phyloP scores from a whole-genome alignment of 2,329 filamentous ascomycete genomes.

The Nigrospora oryzae region DNA sequence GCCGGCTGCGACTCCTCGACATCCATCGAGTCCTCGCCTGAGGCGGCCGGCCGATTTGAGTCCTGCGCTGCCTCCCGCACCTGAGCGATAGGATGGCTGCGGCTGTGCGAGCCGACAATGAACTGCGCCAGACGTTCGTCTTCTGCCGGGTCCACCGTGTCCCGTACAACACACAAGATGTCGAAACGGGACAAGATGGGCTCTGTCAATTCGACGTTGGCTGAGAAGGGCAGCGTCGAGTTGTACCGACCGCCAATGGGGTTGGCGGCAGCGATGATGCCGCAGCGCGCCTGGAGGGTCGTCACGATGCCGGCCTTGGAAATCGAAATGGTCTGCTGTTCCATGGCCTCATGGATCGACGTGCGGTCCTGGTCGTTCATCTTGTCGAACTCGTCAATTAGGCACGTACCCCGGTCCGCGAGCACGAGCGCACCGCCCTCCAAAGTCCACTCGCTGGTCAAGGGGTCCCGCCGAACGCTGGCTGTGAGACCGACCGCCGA shows the following conservation, averaged over 20 bases:
- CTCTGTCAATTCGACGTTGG: slow-evolving; percentile 95
- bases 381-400: slow-evolving; percentile 99
- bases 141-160: slow-evolving; percentile 85
- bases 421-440: slow-evolving; percentile 94
- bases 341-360: slow-evolving; percentile 99
- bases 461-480: slow-evolving; percentile 86
- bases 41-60: background rate
- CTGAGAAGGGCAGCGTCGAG: slow-evolving; percentile 86
- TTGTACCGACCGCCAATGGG: slow-evolving; percentile 96
- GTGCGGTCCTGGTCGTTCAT: slow-evolving; percentile 99
- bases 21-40: slow-evolving; percentile 44
- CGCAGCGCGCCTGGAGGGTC: slow-evolving; percentile 89
- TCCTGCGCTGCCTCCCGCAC: slow-evolving; percentile 18
- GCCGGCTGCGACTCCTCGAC: slow-evolving; percentile 35
- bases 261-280: slow-evolving; percentile 94
- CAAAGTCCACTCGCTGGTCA: slow-evolving; percentile 95
- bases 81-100: slow-evolving; percentile 63
- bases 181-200: slow-evolving; percentile 98
- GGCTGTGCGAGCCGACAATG: slow-evolving; percentile 87
- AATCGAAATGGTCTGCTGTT: slow-evolving; percentile 98
- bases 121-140: slow-evolving; percentile 92
- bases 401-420: slow-evolving; percentile 86
- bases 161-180: slow-evolving; percentile 89
- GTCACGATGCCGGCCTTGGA: slow-evolving; percentile 98
- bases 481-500: slow-evolving; percentile 96